Evolutionary conservation across 2,329 filamentous ascomycete genomes (phyloP).

Genomic region (Cladosporium velox): DNA sequence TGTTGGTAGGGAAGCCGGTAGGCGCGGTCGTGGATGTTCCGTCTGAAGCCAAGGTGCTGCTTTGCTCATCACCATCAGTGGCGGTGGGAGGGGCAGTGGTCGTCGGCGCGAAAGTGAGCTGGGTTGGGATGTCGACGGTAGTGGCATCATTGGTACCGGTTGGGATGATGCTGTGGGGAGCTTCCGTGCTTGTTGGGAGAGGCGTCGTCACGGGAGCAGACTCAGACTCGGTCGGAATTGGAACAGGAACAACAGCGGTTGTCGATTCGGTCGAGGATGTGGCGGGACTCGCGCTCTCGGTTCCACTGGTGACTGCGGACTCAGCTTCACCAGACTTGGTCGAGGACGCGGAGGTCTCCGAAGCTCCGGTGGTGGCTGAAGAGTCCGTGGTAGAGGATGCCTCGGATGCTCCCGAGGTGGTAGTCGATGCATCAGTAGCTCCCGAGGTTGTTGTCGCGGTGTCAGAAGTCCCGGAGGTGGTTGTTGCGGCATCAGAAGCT

Average conservation of each 20-base stretch:
- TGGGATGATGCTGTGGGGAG: slow-evolving; percentile 45
- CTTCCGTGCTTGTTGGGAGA: slow-evolving; percentile 30
- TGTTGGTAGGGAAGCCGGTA: slow-evolving; percentile 62
- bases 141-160: slow-evolving; percentile 51
- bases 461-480: slow-evolving; percentile 17
- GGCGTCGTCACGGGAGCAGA: slow-evolving; percentile 27
- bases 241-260: slow-evolving; percentile 19
- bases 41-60: slow-evolving; percentile 38
- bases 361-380: background rate
- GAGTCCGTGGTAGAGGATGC: slow-evolving; percentile 19
- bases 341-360: background rate
- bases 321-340: slow-evolving; percentile 8
- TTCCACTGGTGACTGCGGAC: slow-evolving; percentile 16
- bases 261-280: slow-evolving; percentile 18
- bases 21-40: slow-evolving; percentile 46
- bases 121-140: slow-evolving; percentile 58
- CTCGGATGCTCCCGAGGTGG: slow-evolving; percentile 12
- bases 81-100: slow-evolving; percentile 3
- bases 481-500: slow-evolving; percentile 3
- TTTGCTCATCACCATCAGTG: slow-evolving; percentile 34
- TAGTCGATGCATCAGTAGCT: background rate
- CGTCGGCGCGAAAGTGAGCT: slow-evolving; percentile 57
- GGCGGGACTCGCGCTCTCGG: background rate
- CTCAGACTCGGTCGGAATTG: slow-evolving; percentile 21
- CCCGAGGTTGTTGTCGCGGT: background rate